Conservation (phyloP, 768 basidiomycete species). For the Podaxis rugospora region DNA sequence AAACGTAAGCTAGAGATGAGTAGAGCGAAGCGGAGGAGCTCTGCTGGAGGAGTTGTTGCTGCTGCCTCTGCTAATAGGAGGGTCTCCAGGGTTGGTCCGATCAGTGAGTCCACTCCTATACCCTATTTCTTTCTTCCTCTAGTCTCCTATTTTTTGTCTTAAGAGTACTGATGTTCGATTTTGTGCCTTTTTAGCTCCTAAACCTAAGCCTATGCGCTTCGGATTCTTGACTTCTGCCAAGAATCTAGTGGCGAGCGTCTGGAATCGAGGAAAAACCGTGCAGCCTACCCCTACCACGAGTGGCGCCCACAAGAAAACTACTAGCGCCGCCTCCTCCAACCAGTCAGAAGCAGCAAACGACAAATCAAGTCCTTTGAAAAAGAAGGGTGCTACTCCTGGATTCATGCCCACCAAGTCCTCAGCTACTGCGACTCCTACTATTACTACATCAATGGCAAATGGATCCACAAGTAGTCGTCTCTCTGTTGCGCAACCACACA, state of each 20-base stretch:
- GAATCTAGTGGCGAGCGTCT: slow-evolving; percentile 67
- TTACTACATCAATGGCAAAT: not conserved
- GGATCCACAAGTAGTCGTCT: not conserved
- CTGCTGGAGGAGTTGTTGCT: slow-evolving; percentile 41
- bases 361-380: slow-evolving; percentile 7
- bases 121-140: too few species aligned
- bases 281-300: slow-evolving; percentile 19
- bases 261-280: slow-evolving; percentile 53
- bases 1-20: slow-evolving; percentile 62
- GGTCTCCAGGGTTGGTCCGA: slow-evolving; percentile 5
- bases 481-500: not conserved
- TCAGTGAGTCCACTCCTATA: slow-evolving; percentile 28
- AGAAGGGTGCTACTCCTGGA: not conserved
- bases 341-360: not conserved
- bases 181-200: slow-evolving; percentile 29
- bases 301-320: slow-evolving; percentile 21
- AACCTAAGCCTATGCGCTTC: slow-evolving; percentile 51
- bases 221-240: slow-evolving; percentile 74
- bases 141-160: not conserved
- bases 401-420: not conserved
- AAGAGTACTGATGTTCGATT: slow-evolving; percentile 2
- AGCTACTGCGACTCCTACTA: not conserved
- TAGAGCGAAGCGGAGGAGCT: slow-evolving; percentile 68
- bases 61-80: slow-evolving; percentile 33
- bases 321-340: slow-evolving; percentile 8